A percentile compares a stretch with the other conserved stretches of the same genome.
These are phyloP conservation scores for Macrolepiota fuliginosa DNA, from an alignment of 768 basidiomycete genomes.

Conservation along the genomic window DNA sequence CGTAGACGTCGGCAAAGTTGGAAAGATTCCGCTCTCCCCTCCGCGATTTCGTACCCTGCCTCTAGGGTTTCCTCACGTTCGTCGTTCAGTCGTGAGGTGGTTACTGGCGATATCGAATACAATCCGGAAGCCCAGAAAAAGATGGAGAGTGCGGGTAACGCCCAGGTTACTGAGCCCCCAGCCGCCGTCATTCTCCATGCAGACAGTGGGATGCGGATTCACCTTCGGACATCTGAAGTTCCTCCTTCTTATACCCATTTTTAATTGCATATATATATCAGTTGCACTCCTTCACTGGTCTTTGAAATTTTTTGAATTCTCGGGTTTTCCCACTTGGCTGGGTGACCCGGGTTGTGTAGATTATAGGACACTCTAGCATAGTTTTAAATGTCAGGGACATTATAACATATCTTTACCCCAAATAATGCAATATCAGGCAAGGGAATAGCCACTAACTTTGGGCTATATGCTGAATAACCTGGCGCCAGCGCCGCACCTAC, in stretches of 20 bases:
- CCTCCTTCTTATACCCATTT: slow-evolving; percentile 5
- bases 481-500: too few relatives aligned
- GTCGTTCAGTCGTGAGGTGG: slow-evolving; percentile 9
- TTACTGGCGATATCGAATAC: slow-evolving; percentile 12
- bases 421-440: too few relatives aligned
- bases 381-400: too few relatives aligned
- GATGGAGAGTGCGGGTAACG: neutral
- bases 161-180: neutral
- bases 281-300: neutral
- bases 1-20: neutral
- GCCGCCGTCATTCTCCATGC: slow-evolving; percentile 1
- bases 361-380: too few relatives aligned
- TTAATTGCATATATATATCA: neutral
- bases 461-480: too few relatives aligned
- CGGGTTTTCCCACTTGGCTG: too few relatives aligned
- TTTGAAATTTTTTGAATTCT: neutral
- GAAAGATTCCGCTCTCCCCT: slow-evolving; percentile 8
- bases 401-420: too few relatives aligned
- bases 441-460: too few relatives aligned
- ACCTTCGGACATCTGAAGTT: neutral
- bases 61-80: neutral
- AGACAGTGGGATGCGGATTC: slow-evolving; percentile 4
- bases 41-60: neutral
- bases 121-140: slow-evolving; percentile 10
- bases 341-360: too few relatives aligned